Evolutionary conservation across 108 stramenopile genomes (phyloP).

Genomic region (Pinguiococcus pyrenoidosus): DNA sequence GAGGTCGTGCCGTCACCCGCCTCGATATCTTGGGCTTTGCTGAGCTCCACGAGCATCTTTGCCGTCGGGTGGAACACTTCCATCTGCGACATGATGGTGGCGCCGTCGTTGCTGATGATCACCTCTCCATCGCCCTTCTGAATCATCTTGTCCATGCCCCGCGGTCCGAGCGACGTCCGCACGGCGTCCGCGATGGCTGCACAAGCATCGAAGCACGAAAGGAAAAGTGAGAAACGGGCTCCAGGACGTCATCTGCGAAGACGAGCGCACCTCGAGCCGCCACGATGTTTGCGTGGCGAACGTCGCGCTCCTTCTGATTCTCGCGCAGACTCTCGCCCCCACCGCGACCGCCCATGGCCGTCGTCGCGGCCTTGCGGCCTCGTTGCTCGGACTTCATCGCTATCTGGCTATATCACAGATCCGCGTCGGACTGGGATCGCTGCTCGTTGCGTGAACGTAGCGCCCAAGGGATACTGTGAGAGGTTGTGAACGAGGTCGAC

Average conservation of each 20-base stretch:
- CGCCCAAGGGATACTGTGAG: no score
- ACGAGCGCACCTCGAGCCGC: no score
- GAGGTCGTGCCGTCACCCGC: constrained; percentile 88
- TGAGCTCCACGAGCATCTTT: constrained; percentile 94
- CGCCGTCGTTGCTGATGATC: constrained; percentile 96
- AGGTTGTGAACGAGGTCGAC: no score
- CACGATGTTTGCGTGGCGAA: constrained; percentile 80
- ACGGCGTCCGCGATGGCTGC: constrained; percentile 93
- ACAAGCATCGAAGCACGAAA: no score
- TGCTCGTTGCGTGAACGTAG: no score
- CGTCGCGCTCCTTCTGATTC: constrained; percentile 68
- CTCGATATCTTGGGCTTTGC: constrained; percentile 95
- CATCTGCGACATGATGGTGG: constrained; percentile 92
- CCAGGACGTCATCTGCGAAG: no score
- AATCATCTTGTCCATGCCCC: constrained; percentile 98
- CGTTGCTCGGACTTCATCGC: no score
- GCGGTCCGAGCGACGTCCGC: constrained; percentile 86
- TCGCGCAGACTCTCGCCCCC: constrained; percentile 6
- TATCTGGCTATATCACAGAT: no score
- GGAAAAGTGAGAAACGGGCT: no score
- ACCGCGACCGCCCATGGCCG: no score
- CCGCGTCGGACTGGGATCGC: no score
- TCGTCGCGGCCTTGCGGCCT: no score
- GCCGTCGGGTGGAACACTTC: constrained; percentile 93
- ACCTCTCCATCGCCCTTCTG: constrained; percentile 77